Base-by-base conservation (phyloP, 169 alveolate genomes). In the Eimeria sp. region DNA sequence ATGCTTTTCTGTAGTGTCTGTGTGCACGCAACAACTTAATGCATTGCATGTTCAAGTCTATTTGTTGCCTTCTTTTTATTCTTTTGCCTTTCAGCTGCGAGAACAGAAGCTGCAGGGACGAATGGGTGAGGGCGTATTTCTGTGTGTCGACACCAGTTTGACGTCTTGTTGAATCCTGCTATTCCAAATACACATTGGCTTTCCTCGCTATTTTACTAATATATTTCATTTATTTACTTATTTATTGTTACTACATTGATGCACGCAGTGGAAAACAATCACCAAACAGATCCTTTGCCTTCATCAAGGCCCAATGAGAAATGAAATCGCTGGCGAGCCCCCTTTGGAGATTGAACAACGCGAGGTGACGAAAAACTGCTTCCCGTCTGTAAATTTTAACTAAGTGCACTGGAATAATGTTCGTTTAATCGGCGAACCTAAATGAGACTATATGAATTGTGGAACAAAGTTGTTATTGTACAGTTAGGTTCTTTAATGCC, bases 271-370 rank as follows among this genome's bases (percentile, higher is more conserved):
- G 97, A 95, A 27, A 72, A 67, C 95, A 10, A 43, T 95, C 40
- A 72, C 97, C 11, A 87, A 95, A 40, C 95, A 95, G 27, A 95
- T 95, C 49, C 89, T 95, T 25, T 95, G 97, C 40, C 94, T 84
- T 75, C 97, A 95, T 67, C 80, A 75, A 43, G 97, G 97, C 10
- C n/a, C 95, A 45, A 95, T 95, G 97, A 54, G 97, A 63, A 95
- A 95, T 6, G 97, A 95, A 72, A 89, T 89, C 22, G 95, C 97
- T 4, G 97, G 97, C 0, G 97, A 86, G 25, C 97, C 97, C 25
- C 89, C 97, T 3, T 54, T 89, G 10, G 97, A 95, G 51, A 94
- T 84, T 13, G 97, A 95, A 95, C 92, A 95, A 40, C 61, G 94
- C 7, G 65, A 83, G 67, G 97, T 95, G 30, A 65, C 2, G 63